phyloP scores from a whole-genome alignment of 2,329 filamentous ascomycete genomes.

The Pochonia chlamydosporia region DNA sequence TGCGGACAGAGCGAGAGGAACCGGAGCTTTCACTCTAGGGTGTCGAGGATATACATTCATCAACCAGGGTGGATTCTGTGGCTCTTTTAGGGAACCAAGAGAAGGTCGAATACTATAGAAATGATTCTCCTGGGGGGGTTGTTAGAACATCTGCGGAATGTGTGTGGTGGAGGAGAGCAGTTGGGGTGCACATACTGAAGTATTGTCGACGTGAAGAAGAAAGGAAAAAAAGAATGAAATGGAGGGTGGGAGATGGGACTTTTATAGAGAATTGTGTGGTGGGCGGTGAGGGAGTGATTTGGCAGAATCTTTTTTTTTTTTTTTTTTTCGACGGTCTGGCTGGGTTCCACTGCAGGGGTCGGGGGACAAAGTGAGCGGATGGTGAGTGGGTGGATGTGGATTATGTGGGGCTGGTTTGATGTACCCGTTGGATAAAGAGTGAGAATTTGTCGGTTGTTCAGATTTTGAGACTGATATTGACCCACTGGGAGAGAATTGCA shows the following conservation, averaged over 20 bases:
- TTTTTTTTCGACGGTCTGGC: no score
- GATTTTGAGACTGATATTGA: no score
- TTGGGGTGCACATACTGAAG: slow-evolving; percentile 43
- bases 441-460: no score
- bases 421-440: no score
- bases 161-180: slow-evolving; percentile 6
- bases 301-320: slow-evolving; percentile 17
- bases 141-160: slow-evolving; percentile 16
- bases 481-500: no score
- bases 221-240: slow-evolving; percentile 38
- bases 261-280: slow-evolving; percentile 33
- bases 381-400: no score
- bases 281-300: slow-evolving; percentile 7
- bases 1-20: slow-evolving; percentile 55
- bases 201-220: slow-evolving; percentile 59
- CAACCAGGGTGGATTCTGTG: slow-evolving; percentile 93
- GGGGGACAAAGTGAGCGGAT: no score
- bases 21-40: slow-evolving; percentile 77
- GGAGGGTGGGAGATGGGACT: slow-evolving; percentile 16
- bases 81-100: slow-evolving; percentile 91
- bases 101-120: slow-evolving; percentile 95
- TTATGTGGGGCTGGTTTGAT: no score
- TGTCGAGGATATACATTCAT: slow-evolving; percentile 82
- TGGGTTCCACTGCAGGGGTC: no score
- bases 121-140: slow-evolving; percentile 65